Evolutionary conservation across 495 filamentous ascomycete genomes (phyloP).

Genomic region (Filosporella fistucella): DNA sequence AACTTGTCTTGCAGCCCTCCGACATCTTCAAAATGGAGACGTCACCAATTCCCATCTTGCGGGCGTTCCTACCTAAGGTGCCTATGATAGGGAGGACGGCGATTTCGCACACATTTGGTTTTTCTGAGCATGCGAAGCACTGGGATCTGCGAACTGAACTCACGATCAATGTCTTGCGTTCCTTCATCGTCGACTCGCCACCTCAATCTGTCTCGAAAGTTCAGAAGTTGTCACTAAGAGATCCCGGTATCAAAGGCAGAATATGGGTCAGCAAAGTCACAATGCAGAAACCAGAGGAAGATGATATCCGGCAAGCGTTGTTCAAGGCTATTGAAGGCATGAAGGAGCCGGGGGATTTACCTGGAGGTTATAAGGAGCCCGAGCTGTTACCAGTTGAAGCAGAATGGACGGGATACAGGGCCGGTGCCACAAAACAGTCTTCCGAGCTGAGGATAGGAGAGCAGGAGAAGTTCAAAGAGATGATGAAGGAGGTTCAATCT

Average conservation of each 20-base stretch:
- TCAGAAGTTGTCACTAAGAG: constrained; percentile 58
- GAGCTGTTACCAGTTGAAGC: constrained; percentile 59
- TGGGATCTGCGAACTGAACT: constrained; percentile 77
- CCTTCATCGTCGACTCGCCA: constrained; percentile 42
- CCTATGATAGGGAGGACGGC: constrained; percentile 65
- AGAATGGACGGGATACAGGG: constrained; percentile 82
- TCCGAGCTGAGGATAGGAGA: constrained; percentile 58
- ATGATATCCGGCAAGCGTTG: constrained; percentile 54
- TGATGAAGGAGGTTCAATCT: constrained; percentile 66
- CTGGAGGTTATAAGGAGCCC: constrained; percentile 43
- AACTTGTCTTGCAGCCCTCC: neutral
- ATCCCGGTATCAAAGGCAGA: constrained; percentile 67
- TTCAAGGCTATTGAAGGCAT: constrained; percentile 61
- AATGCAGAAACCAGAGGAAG: constrained; percentile 44
- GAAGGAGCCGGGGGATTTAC: constrained; percentile 37
- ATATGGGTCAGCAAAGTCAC: constrained; percentile 75
- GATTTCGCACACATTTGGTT: constrained; percentile 59
- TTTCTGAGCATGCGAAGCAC: constrained; percentile 65
- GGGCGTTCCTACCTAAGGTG: constrained; percentile 47
- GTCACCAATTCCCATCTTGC: constrained; percentile 36
- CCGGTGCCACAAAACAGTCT: constrained; percentile 48
- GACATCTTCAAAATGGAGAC: constrained; percentile 30
- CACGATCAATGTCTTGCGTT: constrained; percentile 64
- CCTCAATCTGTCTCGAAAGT: constrained; percentile 50
- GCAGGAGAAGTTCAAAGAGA: constrained; percentile 60